phyloP scores from a whole-genome alignment of 164 flowering plant species.

The Dillenia turbinata region DNA sequence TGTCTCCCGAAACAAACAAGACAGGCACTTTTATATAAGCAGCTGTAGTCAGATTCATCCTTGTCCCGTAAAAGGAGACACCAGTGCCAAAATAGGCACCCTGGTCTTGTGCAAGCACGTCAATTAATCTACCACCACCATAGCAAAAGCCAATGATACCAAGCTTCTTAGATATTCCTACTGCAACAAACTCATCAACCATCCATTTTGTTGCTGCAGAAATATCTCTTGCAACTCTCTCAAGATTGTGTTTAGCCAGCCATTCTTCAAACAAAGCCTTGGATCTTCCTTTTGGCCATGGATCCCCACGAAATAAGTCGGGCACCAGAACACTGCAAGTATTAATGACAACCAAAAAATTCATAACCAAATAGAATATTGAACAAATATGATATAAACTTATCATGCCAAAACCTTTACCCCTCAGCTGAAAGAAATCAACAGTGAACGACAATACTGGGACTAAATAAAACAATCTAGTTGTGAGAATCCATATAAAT shows the following conservation, averaged over 20 bases:
- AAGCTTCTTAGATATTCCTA: slow-evolving; percentile 66
- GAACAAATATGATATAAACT: too few relatives aligned
- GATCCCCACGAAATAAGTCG: slow-evolving; percentile 74
- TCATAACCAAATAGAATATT: too few relatives aligned
- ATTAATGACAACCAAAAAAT: neutral
- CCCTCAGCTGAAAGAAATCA: too few relatives aligned
- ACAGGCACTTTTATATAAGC: slow-evolving; percentile 54
- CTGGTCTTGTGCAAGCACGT: slow-evolving; percentile 59
- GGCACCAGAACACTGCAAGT: slow-evolving; percentile 83
- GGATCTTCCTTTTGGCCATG: slow-evolving; percentile 61
- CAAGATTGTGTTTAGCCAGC: slow-evolving; percentile 36
- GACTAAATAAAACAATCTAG: too few relatives aligned
- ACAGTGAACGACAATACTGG: too few relatives aligned
- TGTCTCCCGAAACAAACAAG: slow-evolving; percentile 64
- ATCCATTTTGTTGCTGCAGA: slow-evolving; percentile 62
- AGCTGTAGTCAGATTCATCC: slow-evolving; percentile 52
- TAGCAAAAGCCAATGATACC: slow-evolving; percentile 82
- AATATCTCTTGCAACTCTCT: slow-evolving; percentile 50
- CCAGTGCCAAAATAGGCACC: slow-evolving; percentile 48
- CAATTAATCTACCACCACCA: slow-evolving; percentile 71
- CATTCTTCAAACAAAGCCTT: slow-evolving; percentile 43
- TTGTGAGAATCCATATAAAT: too few relatives aligned
- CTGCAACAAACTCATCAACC: slow-evolving; percentile 72
- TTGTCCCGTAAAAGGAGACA: slow-evolving; percentile 73
- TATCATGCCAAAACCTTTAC: too few relatives aligned